These are phyloP conservation scores for Erysiphe pulchra DNA, from an alignment of 2,329 filamentous ascomycete genomes.

Conservation along the genomic window DNA sequence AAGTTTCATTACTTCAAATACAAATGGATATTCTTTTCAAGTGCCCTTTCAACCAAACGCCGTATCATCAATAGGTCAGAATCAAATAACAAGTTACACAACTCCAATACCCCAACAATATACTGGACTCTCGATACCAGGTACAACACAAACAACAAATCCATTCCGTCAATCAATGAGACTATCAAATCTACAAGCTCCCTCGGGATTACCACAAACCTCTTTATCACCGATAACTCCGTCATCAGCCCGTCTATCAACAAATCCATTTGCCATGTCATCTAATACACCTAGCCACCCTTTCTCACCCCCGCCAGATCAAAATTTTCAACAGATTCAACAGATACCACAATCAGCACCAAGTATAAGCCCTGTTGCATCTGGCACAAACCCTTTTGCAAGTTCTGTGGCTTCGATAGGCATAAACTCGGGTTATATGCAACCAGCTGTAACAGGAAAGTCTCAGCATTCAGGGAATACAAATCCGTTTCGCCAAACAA, in stretches of 20 bases:
- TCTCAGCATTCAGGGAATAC: constrained; percentile 69
- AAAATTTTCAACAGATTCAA: constrained; percentile 13
- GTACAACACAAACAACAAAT: constrained; percentile 46
- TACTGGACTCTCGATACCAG: constrained; percentile 19
- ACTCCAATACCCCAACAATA: constrained; percentile 15
- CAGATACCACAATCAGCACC: constrained; percentile 16
- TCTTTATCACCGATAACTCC: constrained; percentile 15
- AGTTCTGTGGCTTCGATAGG: constrained; percentile 16
- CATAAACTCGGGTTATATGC: constrained; percentile 6
- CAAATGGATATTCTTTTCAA: constrained; percentile 54
- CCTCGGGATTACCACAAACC: constrained; percentile 17
- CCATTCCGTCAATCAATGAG: constrained; percentile 88
- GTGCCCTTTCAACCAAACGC: constrained; percentile 29
- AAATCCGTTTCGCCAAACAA: constrained; percentile 80
- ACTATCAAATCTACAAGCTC: constrained; percentile 22
- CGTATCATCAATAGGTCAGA: constrained; percentile 31
- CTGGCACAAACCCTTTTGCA: constrained; percentile 48
- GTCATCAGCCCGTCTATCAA: constrained; percentile 35
- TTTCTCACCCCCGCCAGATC: constrained; percentile 14
- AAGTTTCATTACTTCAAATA: constrained; percentile 49
- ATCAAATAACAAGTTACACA: constrained; percentile 24
- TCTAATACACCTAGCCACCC: constrained; percentile 14
- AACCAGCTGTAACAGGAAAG: constrained; percentile 21
- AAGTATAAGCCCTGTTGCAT: constrained; percentile 29
- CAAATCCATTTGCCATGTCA: constrained; percentile 67